Base-by-base conservation (phyloP, 2,329 filamentous ascomycete species). In the Sclerotinia glacialis region DNA sequence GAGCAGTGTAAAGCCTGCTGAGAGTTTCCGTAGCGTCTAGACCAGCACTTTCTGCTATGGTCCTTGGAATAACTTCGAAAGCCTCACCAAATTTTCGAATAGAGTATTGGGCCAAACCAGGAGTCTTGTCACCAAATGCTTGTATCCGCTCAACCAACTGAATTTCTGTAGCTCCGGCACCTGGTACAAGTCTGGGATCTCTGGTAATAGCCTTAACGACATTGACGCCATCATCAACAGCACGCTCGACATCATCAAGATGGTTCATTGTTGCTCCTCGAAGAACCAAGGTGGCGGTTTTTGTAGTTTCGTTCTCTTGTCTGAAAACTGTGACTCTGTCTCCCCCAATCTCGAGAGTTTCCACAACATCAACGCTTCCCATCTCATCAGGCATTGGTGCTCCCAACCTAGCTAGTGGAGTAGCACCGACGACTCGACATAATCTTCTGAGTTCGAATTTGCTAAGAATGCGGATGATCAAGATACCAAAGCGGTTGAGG, bases 351-450 rank as follows among this genome's bases (percentile, higher is more conserved):
- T 99, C 95, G 54, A 96, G 85, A 1, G 96, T 98, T 85, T 99
- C 95, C 42, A 99, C 95, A 67, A 99, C 80, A 77, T 99, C 95
- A 70, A 99, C 88, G 74, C 81, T 90, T 71, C 95, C 95, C 93
- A 97, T 98, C 84, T 99, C 95, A 74, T 99, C 95, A n/a, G 96
- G 95, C 95, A 99, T 99, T 54, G 95, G 95, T 21, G 96, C 95
- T 71, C 95, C 95, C 58, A 99, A 84, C 74, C 95, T 90, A 64
- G 96, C 96, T 69, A 99, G 85, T n/a, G 95, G 95, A 18, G 95
- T 97, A 66, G 95, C 95, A 70, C 94, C 94, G 63, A 98, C 94
- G 31, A 99, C 95, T 70, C 95, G 90, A 85, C 96, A 99, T 75
- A 98, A 83, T 75, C 95, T 87, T 73, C 95, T 89, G 69, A 99